A percentile compares a stretch with the other conserved stretches of the same genome.
phyloP scores from a whole-genome alignment of 768 basidiomycete genomes.

The Pilatotrama ljubarskyi region DNA sequence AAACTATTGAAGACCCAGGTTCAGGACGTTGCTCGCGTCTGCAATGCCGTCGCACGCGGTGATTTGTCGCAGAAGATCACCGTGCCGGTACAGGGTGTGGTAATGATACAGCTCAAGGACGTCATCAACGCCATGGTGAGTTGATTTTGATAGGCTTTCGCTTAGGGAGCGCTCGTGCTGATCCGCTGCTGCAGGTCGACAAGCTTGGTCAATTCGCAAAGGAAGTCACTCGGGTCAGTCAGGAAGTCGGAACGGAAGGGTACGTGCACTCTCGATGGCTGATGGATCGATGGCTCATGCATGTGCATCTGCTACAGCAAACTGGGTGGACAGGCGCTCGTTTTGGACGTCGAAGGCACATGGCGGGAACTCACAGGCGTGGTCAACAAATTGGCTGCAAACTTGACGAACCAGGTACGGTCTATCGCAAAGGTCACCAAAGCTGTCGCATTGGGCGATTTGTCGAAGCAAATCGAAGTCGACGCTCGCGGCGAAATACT shows the following conservation, averaged over 20 bases:
- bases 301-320: conserved; percentile 43
- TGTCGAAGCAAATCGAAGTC: conserved; percentile 89
- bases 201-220: conserved; percentile 85
- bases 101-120: conserved; percentile 37
- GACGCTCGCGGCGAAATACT: conserved; percentile 89
- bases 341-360: conserved; percentile 88
- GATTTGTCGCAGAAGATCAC: conserved; percentile 56
- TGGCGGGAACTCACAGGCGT: conserved; percentile 84
- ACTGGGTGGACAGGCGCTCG: conserved; percentile 84
- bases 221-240: conserved; percentile 84
- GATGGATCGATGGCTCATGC: background rate
- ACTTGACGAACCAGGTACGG: conserved; percentile 63
- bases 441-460: conserved; percentile 84
- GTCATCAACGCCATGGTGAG: conserved; percentile 38
- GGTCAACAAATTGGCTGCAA: conserved; percentile 79
- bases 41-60: conserved; percentile 48
- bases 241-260: conserved; percentile 80
- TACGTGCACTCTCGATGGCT: conserved; percentile 32
- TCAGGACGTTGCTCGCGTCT: conserved; percentile 43
- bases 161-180: conserved; percentile 12
- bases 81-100: conserved; percentile 51
- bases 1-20: conserved; percentile 82
- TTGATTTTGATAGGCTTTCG: conserved; percentile 26
- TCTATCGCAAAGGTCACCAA: conserved; percentile 64
- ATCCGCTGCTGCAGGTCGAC: conserved; percentile 45